A percentile compares a stretch with the other conserved stretches of the same genome.
Evolutionary conservation across 169 alveolate species (phyloP).

Genomic region (Eimeria acervulina): DNA sequence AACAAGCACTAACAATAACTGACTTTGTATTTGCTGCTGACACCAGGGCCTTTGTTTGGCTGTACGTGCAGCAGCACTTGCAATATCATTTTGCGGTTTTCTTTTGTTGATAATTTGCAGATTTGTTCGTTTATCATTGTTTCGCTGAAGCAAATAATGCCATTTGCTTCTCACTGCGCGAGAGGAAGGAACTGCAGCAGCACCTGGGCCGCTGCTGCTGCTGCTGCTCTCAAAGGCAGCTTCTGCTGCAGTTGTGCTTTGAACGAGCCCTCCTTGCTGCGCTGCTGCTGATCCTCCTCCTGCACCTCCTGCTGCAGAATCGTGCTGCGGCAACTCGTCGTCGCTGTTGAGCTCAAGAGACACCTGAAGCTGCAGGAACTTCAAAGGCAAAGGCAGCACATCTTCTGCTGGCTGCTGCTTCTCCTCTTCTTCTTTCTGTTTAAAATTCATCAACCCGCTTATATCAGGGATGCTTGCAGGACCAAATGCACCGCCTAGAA

Average conservation of each 20-base stretch:
- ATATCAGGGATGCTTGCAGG: conserved; percentile 45
- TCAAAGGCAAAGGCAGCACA: conserved; percentile 56
- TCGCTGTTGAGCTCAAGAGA: conserved; percentile 42
- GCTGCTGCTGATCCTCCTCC: neutral
- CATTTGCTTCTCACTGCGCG: conserved; percentile 50
- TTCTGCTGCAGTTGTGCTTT: conserved; percentile 29
- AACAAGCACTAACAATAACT: too few relatives aligned
- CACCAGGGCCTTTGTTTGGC: conserved; percentile 59
- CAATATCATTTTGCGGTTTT: conserved; percentile 17
- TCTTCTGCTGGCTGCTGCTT: conserved; percentile 34
- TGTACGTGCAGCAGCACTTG: conserved; percentile 54
- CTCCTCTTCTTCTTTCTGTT: conserved; percentile 48
- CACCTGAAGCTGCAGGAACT: conserved; percentile 52
- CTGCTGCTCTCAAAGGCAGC: neutral
- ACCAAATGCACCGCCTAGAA: conserved; percentile 42
- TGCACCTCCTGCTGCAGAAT: neutral
- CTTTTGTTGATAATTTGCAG: conserved; percentile 14
- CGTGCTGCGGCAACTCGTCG: neutral
- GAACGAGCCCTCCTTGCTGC: neutral
- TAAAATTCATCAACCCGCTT: conserved; percentile 29
- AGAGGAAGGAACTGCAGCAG: neutral
- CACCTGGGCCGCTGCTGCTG: neutral
- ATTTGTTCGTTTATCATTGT: neutral
- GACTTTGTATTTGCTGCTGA: conserved; percentile 15
- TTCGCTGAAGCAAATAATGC: conserved; percentile 26